Base-by-base conservation (phyloP, 2,329 filamentous ascomycete genomes). In the Colletotrichum eremochloae region DNA sequence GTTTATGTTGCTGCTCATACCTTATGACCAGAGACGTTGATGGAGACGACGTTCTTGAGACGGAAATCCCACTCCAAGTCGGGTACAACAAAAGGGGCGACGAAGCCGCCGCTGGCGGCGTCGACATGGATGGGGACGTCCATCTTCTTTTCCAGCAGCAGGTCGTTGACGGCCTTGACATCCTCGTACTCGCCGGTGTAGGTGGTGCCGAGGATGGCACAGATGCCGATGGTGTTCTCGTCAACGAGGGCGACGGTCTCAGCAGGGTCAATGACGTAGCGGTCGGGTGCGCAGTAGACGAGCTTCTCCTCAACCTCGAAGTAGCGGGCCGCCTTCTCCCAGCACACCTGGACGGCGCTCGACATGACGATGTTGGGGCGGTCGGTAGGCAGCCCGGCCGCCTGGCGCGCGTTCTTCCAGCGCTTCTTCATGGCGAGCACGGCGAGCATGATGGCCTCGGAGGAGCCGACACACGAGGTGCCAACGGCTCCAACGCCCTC, bases 171-270 rank as follows among this genome's bases (percentile, higher is more conserved):
- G 14, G 89, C 91, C 86, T 97, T 96, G 79, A 95, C 92, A 78
- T 98, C 95, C 83, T 98, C 96, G 78, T 98, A 97, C 85, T 98
- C 93, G 74, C 96, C 96, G 0, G 96, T 98, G 83, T 98, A 98
- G 0, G 96, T 98, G 2, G 94, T 96, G 11, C 95, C 96, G 2
- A 98, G 84, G 76, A 98, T 98, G 69, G 91, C 89, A 79, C 95
- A 97, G 77, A 98, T 98, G 72, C 96, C 96, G 78, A 98, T 98
- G 14, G 90, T 92, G 80, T 92, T 92, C 81, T 92, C 90, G 76
- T 92, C 90, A 11, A 91, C 85, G 29, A 91, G 81, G 38, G 84
- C 80, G 6, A 92, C 90, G 1, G 89, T 87, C 83, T 91, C 82
- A 74, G 87, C 82, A 0, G 90, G 90, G 76, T 92, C 90, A 73